These are phyloP conservation scores for Pseudogymnoascus sp. DNA, from an alignment of 2,329 filamentous ascomycete genomes.

Conservation along the genomic window DNA sequence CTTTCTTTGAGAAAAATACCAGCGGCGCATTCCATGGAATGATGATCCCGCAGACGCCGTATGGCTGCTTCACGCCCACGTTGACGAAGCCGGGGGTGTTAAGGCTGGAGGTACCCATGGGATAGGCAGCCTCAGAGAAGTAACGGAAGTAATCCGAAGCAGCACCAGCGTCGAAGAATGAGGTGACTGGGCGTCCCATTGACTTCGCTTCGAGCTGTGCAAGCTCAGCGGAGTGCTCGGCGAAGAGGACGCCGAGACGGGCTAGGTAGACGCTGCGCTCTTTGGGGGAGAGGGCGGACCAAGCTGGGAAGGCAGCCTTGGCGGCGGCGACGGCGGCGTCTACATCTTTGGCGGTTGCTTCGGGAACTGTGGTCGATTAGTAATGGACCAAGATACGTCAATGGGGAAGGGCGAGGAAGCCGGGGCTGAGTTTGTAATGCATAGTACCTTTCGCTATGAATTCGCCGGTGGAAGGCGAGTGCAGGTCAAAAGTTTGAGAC, in stretches of 20 bases:
- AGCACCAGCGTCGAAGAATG: conserved; percentile 12
- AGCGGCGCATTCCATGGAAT: conserved; percentile 51
- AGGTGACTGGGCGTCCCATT: conserved; percentile 20
- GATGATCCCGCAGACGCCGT: conserved; percentile 39
- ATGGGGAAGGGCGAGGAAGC: neutral
- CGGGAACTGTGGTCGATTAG: conserved; percentile 25
- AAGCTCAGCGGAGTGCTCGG: conserved; percentile 34
- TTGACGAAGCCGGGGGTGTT: neutral
- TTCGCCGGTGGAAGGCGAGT: neutral
- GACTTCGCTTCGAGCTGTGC: conserved; percentile 45
- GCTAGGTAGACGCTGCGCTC: conserved; percentile 37
- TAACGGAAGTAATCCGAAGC: neutral
- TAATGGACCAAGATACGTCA: neutral
- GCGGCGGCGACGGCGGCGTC: conserved; percentile 39
- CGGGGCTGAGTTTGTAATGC: too few species aligned
- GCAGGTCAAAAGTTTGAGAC: neutral
- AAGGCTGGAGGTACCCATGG: neutral
- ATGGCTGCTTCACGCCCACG: conserved; percentile 21
- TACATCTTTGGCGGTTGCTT: conserved; percentile 35
- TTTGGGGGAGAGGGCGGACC: conserved; percentile 35
- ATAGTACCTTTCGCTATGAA: neutral
- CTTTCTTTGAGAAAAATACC: conserved; percentile 41
- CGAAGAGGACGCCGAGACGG: conserved; percentile 12
- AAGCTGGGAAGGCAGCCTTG: conserved; percentile 37
- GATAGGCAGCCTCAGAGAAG: neutral